Conservation (phyloP, 2,329 filamentous ascomycete genomes). For the Periconia digitata region DNA sequence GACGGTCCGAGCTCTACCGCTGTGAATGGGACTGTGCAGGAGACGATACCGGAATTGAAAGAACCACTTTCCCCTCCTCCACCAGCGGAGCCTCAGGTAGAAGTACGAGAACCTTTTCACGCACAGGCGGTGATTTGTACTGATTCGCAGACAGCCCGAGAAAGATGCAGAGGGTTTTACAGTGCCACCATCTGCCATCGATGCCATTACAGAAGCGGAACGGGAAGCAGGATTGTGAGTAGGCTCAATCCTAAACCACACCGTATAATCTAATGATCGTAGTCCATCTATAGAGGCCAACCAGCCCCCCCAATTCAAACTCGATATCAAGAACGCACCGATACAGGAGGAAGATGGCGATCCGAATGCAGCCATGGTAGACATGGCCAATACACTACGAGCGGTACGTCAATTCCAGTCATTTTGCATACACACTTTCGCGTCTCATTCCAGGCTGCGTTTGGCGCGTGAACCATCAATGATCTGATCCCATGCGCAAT, state of each 20-base stretch:
- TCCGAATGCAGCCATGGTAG: constrained; percentile 72
- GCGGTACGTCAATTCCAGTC: constrained; percentile 40
- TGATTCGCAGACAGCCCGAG: constrained; percentile 31
- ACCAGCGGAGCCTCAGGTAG: constrained; percentile 23
- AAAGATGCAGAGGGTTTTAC: constrained; percentile 78
- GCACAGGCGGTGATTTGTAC: neutral
- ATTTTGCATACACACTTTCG: too few relatives aligned
- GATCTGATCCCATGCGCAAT: too few relatives aligned
- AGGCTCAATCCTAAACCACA: neutral
- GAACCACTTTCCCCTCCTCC: constrained; percentile 38
- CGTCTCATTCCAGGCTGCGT: too few relatives aligned
- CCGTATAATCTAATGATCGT: constrained; percentile 6
- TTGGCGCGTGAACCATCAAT: too few relatives aligned
- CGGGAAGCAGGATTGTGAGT: constrained; percentile 56
- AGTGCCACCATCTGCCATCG: constrained; percentile 65
- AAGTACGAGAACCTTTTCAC: constrained; percentile 18
- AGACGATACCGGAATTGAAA: constrained; percentile 39
- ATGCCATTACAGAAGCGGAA: constrained; percentile 68
- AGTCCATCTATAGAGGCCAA: constrained; percentile 29
- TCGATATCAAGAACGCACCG: constrained; percentile 77
- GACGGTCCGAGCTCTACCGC: constrained; percentile 21
- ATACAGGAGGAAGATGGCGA: constrained; percentile 77
- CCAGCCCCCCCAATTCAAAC: constrained; percentile 63
- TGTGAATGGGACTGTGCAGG: constrained; percentile 35
- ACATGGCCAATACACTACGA: constrained; percentile 72